These are phyloP conservation scores for Ballota nigra DNA, from an alignment of 257 asterid species.

Conservation along the genomic window DNA sequence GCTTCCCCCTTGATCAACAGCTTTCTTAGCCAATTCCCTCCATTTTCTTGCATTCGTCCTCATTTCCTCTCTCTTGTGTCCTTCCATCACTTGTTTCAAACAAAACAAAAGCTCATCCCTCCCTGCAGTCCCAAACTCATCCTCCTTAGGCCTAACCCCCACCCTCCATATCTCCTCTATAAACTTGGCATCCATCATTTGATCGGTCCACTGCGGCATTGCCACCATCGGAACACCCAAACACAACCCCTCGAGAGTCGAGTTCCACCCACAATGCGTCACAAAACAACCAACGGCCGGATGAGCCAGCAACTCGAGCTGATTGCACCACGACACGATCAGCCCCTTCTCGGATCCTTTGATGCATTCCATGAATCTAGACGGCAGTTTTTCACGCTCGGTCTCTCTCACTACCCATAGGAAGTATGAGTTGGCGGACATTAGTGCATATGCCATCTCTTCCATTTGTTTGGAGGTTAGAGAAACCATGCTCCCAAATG, in stretches of 20 bases:
- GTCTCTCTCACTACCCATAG: constrained; percentile 66
- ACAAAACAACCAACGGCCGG: constrained; percentile 60
- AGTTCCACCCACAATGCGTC: constrained; percentile 75
- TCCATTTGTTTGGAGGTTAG: constrained; percentile 48
- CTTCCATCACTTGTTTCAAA: constrained; percentile 52
- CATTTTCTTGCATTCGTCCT: constrained; percentile 46
- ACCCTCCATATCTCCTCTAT: constrained; percentile 60
- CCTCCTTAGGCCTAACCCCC: constrained; percentile 57
- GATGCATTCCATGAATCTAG: constrained; percentile 25
- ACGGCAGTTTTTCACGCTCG: constrained; percentile 44
- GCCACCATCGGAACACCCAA: constrained; percentile 69
- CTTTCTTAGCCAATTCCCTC: constrained; percentile 49
- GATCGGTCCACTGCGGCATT: constrained; percentile 69
- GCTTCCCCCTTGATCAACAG: constrained; percentile 54
- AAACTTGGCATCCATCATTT: constrained; percentile 62
- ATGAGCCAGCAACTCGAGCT: constrained; percentile 53
- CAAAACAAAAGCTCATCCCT: constrained; percentile 47
- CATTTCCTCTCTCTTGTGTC: constrained; percentile 38
- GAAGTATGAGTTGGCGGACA: constrained; percentile 32
- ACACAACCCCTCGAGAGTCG: constrained; percentile 55
- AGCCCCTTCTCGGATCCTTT: constrained; percentile 33
- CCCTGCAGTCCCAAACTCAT: constrained; percentile 49
- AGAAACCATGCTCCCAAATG: constrained; percentile 75
- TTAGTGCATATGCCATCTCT: constrained; percentile 45
- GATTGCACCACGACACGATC: constrained; percentile 73